These are phyloP conservation scores for Closterium sp. DNA, from an alignment of 139 green algal genomes.

Conservation along the genomic window DNA sequence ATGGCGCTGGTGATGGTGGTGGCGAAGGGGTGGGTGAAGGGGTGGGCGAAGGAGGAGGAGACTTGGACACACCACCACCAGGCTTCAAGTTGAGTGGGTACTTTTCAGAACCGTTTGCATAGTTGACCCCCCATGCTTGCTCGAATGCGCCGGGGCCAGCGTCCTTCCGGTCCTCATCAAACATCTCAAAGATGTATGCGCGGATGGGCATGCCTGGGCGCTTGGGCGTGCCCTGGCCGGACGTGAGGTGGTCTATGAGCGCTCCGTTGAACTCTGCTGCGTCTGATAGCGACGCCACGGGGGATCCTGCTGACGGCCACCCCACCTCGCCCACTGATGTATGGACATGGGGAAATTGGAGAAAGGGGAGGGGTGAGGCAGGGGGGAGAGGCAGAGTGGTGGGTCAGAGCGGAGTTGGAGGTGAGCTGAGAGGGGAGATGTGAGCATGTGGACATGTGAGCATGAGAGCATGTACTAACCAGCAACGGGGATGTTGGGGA, in stretches of 20 bases:
- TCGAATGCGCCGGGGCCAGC: background rate
- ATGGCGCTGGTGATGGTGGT: too few relatives aligned
- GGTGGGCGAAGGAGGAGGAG: background rate
- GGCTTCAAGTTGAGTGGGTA: background rate
- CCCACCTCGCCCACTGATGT: background rate
- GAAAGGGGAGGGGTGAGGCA: background rate
- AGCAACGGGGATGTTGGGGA: background rate
- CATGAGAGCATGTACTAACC: background rate
- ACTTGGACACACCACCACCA: too few relatives aligned
- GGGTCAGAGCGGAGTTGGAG: too few relatives aligned
- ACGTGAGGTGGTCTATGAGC: background rate
- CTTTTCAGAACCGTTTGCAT: background rate
- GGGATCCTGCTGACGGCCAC: background rate
- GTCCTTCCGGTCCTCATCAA: background rate
- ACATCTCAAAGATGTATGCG: conserved; percentile 3
- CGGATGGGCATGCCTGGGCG: background rate
- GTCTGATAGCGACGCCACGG: background rate
- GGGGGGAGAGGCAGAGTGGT: too few relatives aligned
- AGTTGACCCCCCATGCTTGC: background rate
- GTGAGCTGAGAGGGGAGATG: background rate
- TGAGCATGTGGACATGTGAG: too few relatives aligned
- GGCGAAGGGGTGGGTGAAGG: background rate
- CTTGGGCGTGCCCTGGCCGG: background rate
- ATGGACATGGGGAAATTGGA: too few relatives aligned
- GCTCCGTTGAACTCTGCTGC: background rate